Evolutionary conservation across 495 filamentous ascomycete species (phyloP).

Genomic region (Aspergillus bridgeri): DNA sequence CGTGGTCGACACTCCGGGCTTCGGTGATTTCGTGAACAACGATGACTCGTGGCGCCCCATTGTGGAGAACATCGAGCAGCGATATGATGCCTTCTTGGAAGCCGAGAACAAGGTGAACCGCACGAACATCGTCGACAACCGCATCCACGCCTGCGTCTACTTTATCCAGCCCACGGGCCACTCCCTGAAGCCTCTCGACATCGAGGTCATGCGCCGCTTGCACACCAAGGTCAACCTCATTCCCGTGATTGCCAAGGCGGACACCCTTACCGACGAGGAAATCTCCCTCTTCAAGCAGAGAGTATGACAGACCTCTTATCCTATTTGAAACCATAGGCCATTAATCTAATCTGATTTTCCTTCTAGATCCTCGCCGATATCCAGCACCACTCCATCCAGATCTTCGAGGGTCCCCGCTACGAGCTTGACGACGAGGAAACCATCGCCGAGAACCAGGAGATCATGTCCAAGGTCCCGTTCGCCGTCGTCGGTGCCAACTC

Average conservation of each 20-base stretch:
- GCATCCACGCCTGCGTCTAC: constrained; percentile 97
- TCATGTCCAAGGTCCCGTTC: constrained; percentile 99
- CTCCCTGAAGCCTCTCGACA: constrained; percentile 98
- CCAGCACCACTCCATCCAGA: constrained; percentile 92
- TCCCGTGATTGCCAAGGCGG: constrained; percentile 96
- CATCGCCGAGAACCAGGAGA: constrained; percentile 99
- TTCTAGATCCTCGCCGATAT: constrained; percentile 93
- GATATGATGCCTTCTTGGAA: constrained; percentile 96
- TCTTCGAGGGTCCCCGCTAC: constrained; percentile 97
- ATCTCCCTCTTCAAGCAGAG: constrained; percentile 89
- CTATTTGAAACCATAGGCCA: background rate
- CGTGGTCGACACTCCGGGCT: constrained; percentile 96
- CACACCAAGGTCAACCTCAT: constrained; percentile 99
- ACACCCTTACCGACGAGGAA: constrained; percentile 97
- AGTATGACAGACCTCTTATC: constrained; percentile 51
- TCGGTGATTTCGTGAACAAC: constrained; percentile 99
- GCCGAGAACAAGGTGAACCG: constrained; percentile 99
- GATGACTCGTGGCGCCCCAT: constrained; percentile 99
- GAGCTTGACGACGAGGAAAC: constrained; percentile 99
- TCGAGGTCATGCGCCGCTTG: constrained; percentile 97
- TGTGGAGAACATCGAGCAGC: constrained; percentile 98
- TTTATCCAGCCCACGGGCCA: constrained; percentile 99
- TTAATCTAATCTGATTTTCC: constrained; percentile 5
- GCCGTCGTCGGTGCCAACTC: constrained; percentile 95
- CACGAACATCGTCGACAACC: constrained; percentile 99